Percentiles rank a stretch among this genome's conserved stretches.
phyloP scores from a whole-genome alignment of 768 basidiomycete genomes.

The Tulasnella calospora region DNA sequence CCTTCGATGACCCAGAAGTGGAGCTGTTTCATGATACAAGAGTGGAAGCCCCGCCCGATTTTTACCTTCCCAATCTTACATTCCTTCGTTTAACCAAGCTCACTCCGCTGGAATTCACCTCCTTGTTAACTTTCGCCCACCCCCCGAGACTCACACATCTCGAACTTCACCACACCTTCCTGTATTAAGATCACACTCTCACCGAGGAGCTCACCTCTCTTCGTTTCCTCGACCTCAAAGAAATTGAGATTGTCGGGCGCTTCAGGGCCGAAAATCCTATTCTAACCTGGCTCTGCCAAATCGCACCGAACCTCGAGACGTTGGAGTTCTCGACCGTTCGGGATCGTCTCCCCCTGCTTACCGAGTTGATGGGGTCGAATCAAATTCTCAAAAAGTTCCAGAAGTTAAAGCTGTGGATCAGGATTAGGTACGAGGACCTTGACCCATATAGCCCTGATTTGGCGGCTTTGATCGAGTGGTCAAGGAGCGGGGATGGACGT shows the following conservation, averaged over 20 bases:
- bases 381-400: neutral
- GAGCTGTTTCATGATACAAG: neutral
- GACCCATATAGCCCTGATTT: neutral
- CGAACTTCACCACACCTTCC: neutral
- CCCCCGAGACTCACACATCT: neutral
- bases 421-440: neutral
- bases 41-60: neutral
- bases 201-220: neutral
- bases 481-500: neutral
- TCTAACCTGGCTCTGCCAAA: neutral
- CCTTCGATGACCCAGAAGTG: neutral
- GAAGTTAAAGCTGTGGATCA: neutral
- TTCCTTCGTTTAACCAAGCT: neutral
- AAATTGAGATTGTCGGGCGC: neutral
- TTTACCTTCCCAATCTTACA: neutral
- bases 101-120: neutral
- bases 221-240: neutral
- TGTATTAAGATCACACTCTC: neutral
- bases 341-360: neutral
- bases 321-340: neutral
- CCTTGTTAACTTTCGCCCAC: neutral
- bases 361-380: neutral
- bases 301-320: neutral
- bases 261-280: neutral
- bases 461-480: neutral